Evolutionary conservation across 371 early-diverging fungal species (phyloP), one percentile per base, ranked within the genome.

Genomic region (Lichtheimia corymbifera): DNA sequence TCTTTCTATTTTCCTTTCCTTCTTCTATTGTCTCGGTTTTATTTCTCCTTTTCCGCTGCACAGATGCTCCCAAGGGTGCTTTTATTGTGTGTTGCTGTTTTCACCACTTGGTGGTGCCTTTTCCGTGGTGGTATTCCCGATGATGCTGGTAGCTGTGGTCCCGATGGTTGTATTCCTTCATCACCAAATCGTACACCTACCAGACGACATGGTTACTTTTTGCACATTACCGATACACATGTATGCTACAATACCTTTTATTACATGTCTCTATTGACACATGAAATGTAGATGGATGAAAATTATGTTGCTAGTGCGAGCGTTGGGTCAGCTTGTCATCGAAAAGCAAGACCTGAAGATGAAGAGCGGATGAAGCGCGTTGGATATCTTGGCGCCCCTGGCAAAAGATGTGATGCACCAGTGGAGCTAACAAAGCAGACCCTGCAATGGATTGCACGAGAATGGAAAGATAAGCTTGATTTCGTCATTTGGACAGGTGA

Each of bases 401-500:
- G 83, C 12, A 73, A 83, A 52, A 71, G 80, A 54, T 92, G 93
- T 64, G 92, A 92, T 62, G 83, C 90, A 11, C 92, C 93, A 0
- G 28, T 85, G 2, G 58, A 67, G 2, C 76, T 93, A 15, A 70
- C 89, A 12, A 75, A 91, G 51, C 84, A 85, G 13, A 92, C 92
- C 1, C 67, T 89, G 41, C 76, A 85, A 5, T 88, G 91, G 83
- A 70, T 93, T 40, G 74, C 73, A 18, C 61, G 65, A 30, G 72
- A 85, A 47, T 76, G 87, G 81, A 70, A 67, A 42, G 73, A 77
- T 35, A 68, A 79, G 25, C 72, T 91, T 49, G 92, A 93, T 62
- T 93, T 93, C 77, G 85, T 92, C 2, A 66, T 90, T 12, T 91
- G 91, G 87, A 93, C 93, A 5, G 93, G 93, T 15, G 92, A 92